Evolutionary conservation across 2,329 filamentous ascomycete genomes (phyloP).

Genomic region (Fusarium stilboides): DNA sequence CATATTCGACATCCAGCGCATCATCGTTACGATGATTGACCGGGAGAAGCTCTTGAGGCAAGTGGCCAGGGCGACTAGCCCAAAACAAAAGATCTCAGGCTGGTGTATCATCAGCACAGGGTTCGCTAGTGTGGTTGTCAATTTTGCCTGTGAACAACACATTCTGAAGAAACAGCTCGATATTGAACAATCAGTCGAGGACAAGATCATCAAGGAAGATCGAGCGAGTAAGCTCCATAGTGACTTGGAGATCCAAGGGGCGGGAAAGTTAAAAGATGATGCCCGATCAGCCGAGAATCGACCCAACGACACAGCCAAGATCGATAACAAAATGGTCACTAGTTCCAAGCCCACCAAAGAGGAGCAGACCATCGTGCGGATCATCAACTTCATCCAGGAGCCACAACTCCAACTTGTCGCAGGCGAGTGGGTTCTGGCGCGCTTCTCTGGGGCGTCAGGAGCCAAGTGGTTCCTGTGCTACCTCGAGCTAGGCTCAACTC

Average conservation of each 20-base stretch:
- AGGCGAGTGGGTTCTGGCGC: slow-evolving; percentile 8
- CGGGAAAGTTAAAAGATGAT: not conserved
- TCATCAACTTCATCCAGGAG: slow-evolving; percentile 10
- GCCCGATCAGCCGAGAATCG: too few species aligned
- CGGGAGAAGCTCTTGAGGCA: slow-evolving; percentile 3
- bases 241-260: not conserved
- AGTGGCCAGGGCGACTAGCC: not conserved
- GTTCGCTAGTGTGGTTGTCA: slow-evolving; percentile 14
- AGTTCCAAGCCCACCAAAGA: slow-evolving; percentile 7
- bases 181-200: slow-evolving; percentile 10
- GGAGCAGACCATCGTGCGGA: slow-evolving; percentile 2
- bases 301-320: not conserved
- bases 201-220: slow-evolving; percentile 4
- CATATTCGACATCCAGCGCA: slow-evolving; percentile 10
- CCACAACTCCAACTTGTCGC: slow-evolving; percentile 10
- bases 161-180: slow-evolving; percentile 4
- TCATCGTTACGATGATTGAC: slow-evolving; percentile 12
- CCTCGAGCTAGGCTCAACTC: slow-evolving; percentile 7
- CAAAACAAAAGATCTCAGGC: slow-evolving; percentile 13
- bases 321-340: not conserved
- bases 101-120: slow-evolving; percentile 16
- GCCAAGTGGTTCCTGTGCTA: slow-evolving; percentile 16
- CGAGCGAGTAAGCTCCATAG: not conserved
- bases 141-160: slow-evolving; percentile 9
- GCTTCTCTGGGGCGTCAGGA: slow-evolving; percentile 2